Percentiles rank a stretch among this genome's conserved stretches.
phyloP scores from a whole-genome alignment of 768 basidiomycete species.

The Coprinopsis strossmayeri region DNA sequence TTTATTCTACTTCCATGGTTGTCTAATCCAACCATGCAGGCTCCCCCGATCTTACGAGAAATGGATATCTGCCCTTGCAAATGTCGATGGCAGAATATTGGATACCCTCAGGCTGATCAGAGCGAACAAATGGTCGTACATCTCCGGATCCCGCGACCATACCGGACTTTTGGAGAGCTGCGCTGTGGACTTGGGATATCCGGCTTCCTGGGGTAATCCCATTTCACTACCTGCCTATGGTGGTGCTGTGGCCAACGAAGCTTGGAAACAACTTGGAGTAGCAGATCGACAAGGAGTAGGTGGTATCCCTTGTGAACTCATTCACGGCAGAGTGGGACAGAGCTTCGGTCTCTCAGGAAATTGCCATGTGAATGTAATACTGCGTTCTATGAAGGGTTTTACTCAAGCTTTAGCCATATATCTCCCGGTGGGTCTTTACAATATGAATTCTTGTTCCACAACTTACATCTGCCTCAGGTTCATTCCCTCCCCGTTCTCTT shows the following conservation, averaged over 20 bases:
- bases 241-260: conserved; percentile 39
- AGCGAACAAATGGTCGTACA: conserved; percentile 55
- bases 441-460: no score
- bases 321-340: conserved; percentile 53
- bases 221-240: conserved; percentile 55
- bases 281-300: conserved; percentile 47
- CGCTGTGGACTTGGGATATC: conserved; percentile 51
- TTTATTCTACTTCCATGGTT: background rate
- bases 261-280: conserved; percentile 56
- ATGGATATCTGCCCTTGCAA: conserved; percentile 72
- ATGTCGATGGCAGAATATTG: conserved; percentile 56
- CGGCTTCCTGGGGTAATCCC: conserved; percentile 60
- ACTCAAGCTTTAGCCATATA: conserved; percentile 59
- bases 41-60: conserved; percentile 64
- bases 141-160: conserved; percentile 30
- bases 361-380: conserved; percentile 51
- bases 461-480: no score
- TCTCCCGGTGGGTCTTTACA: conserved; percentile 49
- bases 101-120: conserved; percentile 47
- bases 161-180: conserved; percentile 36
- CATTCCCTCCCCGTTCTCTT: conserved; percentile 65
- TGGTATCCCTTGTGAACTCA: conserved; percentile 70
- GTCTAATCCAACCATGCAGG: conserved; percentile 21
- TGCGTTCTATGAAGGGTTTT: conserved; percentile 54
- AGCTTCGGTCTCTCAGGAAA: conserved; percentile 42